A percentile compares a stretch with the other conserved stretches of the same genome.
Evolutionary conservation across 805 yeast genomes (phyloP).

Genomic region (Isabelozyma heimii): DNA sequence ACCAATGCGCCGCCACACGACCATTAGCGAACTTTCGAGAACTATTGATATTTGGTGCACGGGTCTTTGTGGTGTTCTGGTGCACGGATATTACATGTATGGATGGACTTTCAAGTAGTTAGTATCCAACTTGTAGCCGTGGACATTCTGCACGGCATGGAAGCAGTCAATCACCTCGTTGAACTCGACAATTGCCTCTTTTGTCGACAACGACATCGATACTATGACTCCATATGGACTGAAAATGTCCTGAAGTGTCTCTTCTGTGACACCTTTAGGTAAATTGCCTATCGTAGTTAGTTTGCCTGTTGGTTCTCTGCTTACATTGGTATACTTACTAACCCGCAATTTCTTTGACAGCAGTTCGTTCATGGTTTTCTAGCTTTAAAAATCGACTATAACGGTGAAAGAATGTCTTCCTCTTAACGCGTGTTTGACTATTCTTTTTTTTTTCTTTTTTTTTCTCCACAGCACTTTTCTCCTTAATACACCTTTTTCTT

Average conservation of each 20-base stretch:
- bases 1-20: constrained; percentile 2
- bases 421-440: not conserved
- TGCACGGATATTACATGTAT: not conserved
- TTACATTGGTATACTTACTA: not conserved
- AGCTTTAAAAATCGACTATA: no score
- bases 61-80: no score
- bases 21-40: constrained; percentile 4
- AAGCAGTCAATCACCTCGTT: constrained; percentile 8
- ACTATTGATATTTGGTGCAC: constrained; percentile 2
- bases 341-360: not conserved
- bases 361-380: not conserved
- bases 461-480: not conserved
- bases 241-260: constrained; percentile 6
- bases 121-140: constrained; percentile 7
- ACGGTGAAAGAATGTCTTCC: not conserved
- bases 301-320: not conserved
- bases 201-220: not conserved
- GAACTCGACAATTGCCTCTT: constrained; percentile 5
- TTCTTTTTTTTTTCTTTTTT: not conserved
- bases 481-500: not conserved
- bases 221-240: constrained; percentile 8
- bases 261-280: constrained; percentile 4
- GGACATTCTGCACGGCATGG: constrained; percentile 9
- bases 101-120: not conserved
- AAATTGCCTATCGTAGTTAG: constrained; percentile 5